Base-by-base conservation (phyloP, 2,329 filamentous ascomycete genomes). In the Botrytis medusae region DNA sequence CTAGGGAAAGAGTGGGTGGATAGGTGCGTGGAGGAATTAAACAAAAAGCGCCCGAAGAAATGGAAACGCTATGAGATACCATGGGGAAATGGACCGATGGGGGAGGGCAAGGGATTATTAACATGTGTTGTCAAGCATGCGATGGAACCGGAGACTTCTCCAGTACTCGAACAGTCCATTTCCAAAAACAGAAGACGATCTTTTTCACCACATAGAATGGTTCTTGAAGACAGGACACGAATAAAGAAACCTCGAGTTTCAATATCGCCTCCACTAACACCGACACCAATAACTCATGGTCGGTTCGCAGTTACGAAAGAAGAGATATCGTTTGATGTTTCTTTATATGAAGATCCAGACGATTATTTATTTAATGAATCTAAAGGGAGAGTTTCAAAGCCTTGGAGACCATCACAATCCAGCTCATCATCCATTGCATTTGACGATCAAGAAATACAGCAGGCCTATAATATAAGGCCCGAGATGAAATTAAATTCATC, bases 101-200 rank as follows among this genome's bases (percentile, higher is more conserved):
- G 51, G 1, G 64, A 68, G 46, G 64, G 64, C 22, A 68, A 18
- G 14, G 25, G 37, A 32, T 68, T 68, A 42, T 57, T 68, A 32
- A 42, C 64, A 68, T 68, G 48, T 25, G 40, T 68, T n/a, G 6
- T 68, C 48, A 68, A 68, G 48, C 34, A 68, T 68, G 64, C 18
- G 2, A 68, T 68, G 64, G 48, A 40, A 42, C 34, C 34, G 42
- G 64, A 42, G 22, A 29, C 3, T 37, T 22, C 6, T 32, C 12
- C 3, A 10, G 29, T 18, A n/a, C 44, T 7, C 9, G 34, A 54
- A 22, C 25, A 22, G 6, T 6, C 25, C 16, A 32, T 32, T 42
- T 4, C 9, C 25, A 42, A 22, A 25, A 51, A 18, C 34, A 68
- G 64, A 4, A 68, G 46, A 25, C 46, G 48, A 22, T 42, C 64